These are phyloP conservation scores for Fusarium pilosicola DNA, from an alignment of 2,329 filamentous ascomycete species.

Conservation along the genomic window DNA sequence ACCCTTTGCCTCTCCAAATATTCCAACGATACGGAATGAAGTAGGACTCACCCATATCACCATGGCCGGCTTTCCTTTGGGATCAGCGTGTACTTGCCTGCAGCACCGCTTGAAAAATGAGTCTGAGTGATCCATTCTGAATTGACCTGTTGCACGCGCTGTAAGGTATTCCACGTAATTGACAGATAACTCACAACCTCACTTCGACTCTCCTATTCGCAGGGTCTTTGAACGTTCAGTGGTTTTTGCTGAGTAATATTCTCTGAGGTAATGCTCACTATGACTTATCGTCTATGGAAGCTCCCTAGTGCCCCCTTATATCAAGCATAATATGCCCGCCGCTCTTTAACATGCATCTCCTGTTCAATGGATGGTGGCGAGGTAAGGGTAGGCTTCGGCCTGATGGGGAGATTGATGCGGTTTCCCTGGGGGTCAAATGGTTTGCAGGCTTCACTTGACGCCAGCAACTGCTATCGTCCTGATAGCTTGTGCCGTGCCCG, in stretches of 20 bases:
- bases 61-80: background rate
- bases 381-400: rapidly evolving
- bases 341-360: background rate
- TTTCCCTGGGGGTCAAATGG: rapidly evolving
- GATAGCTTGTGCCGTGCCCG: background rate
- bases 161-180: background rate
- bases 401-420: background rate
- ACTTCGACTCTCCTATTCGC: background rate
- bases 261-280: background rate
- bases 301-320: background rate
- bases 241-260: no score
- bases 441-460: rapidly evolving
- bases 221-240: background rate
- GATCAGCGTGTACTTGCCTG: no score
- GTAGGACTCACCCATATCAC: no score
- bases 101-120: no score
- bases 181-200: background rate
- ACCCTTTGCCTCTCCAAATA: no score
- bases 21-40: no score
- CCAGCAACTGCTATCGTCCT: background rate
- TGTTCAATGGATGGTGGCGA: background rate
- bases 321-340: background rate
- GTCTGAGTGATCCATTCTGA: no score
- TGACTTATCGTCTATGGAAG: background rate
- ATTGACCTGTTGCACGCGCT: no score